phyloP scores from a whole-genome alignment of 1,284 basidiomycete species.

The Lentinula novae-zelandiae region DNA sequence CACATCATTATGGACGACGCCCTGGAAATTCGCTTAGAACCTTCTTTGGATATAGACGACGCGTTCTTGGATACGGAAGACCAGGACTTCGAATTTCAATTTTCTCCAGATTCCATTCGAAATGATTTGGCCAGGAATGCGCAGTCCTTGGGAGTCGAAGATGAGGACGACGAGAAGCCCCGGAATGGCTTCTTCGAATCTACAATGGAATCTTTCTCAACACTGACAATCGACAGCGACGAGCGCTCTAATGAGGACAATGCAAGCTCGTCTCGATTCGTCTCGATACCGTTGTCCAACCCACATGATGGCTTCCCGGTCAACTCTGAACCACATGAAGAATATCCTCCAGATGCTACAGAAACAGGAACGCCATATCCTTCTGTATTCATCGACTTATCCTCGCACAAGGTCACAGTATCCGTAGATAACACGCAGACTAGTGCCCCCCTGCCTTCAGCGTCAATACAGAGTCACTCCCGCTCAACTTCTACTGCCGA shows the following conservation, averaged over 20 bases:
- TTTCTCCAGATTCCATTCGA: slow-evolving; percentile 55
- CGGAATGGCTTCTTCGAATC: slow-evolving; percentile 28
- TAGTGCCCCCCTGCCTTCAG: not conserved
- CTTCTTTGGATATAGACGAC: slow-evolving; percentile 57
- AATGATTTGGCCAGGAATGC: slow-evolving; percentile 52
- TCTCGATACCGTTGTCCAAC: slow-evolving; percentile 39
- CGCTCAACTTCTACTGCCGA: slow-evolving; percentile 10
- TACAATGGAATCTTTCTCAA: slow-evolving; percentile 48
- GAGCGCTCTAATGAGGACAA: slow-evolving; percentile 20
- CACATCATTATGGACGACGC: slow-evolving; percentile 9
- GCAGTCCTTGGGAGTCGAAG: slow-evolving; percentile 26
- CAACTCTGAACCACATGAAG: not conserved
- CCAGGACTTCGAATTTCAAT: slow-evolving; percentile 40
- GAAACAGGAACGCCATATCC: slow-evolving; percentile 30
- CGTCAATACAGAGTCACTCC: slow-evolving; percentile 5
- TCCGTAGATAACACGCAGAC: slow-evolving; percentile 16
- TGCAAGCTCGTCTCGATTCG: slow-evolving; percentile 35
- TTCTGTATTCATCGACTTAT: slow-evolving; percentile 43
- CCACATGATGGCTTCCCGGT: slow-evolving; percentile 7
- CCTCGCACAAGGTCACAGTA: slow-evolving; percentile 23
- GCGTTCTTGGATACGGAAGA: slow-evolving; percentile 62
- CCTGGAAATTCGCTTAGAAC: slow-evolving; percentile 18
- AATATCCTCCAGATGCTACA: not conserved
- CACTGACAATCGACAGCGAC: slow-evolving; percentile 42
- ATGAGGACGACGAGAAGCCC: slow-evolving; percentile 21